Conservation (phyloP, 2,329 filamentous ascomycete genomes). For the Acephala macrosclerotiorum region DNA sequence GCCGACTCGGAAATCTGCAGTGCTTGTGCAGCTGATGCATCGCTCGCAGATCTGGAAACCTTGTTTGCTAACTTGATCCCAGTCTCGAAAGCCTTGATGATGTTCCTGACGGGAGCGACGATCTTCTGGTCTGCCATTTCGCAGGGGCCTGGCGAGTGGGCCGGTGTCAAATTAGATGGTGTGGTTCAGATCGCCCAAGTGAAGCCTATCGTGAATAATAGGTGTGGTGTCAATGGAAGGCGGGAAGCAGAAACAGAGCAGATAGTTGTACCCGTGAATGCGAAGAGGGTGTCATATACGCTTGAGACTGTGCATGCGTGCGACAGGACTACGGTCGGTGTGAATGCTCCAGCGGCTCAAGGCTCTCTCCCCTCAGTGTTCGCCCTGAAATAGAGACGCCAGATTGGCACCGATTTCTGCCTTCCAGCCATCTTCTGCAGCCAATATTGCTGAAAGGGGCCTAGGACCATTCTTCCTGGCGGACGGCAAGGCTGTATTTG, state of each 20-base stretch:
- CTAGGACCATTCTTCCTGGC: conserved; percentile 9
- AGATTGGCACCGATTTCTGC: conserved; percentile 7
- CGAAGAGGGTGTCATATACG: neutral
- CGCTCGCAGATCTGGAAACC: conserved; percentile 34
- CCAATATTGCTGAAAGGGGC: neutral
- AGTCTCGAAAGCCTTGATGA: conserved; percentile 40
- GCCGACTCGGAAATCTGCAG: conserved; percentile 39
- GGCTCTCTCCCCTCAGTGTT: neutral
- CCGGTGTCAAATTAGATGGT: conserved; percentile 4
- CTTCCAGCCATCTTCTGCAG: conserved; percentile 1
- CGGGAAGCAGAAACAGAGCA: neutral
- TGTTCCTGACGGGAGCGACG: conserved; percentile 38
- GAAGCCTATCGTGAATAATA: neutral
- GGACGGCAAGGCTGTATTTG: conserved; percentile 6
- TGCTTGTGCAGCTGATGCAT: conserved; percentile 32
- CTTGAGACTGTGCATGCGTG: neutral
- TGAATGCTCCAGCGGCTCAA: conserved; percentile 1
- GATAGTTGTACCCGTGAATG: neutral
- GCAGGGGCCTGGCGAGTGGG: conserved; percentile 18
- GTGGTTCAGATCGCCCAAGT: conserved; percentile 3
- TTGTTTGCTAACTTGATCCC: conserved; percentile 40
- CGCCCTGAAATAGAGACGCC: conserved; percentile 3
- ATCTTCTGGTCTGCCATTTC: conserved; percentile 37
- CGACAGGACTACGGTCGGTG: neutral
- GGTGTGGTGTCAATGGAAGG: neutral